Percentiles rank a stretch among this genome's conserved stretches.
Evolutionary conservation across 2,329 filamentous ascomycete species (phyloP).

Genomic region (Colletotrichum eleusines): DNA sequence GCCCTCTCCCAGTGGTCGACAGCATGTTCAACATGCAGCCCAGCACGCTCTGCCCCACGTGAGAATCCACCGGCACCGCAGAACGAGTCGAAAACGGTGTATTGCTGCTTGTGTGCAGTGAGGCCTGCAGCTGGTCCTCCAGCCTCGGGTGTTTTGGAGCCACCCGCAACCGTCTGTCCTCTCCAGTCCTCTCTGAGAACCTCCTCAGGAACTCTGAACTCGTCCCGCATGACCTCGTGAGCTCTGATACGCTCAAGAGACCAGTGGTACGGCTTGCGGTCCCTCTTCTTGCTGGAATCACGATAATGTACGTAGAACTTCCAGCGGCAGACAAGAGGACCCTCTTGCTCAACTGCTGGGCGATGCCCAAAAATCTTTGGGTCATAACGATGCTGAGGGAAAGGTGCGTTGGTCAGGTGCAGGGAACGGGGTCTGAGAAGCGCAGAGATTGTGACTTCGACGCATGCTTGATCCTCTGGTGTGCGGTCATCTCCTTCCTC

Average conservation of each 20-base stretch:
- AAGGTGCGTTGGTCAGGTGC: conserved; percentile 66
- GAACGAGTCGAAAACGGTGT: conserved; percentile 79
- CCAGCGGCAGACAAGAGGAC: conserved; percentile 66
- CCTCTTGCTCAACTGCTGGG: conserved; percentile 46
- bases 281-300: conserved; percentile 44
- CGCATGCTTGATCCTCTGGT: conserved; percentile 51
- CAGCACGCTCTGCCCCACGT: conserved; percentile 69
- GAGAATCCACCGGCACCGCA: conserved; percentile 80
- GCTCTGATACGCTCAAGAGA: conserved; percentile 50
- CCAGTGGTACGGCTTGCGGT: conserved; percentile 51
- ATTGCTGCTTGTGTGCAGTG: conserved; percentile 56
- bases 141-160: conserved; percentile 45
- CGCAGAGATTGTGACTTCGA: conserved; percentile 56
- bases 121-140: background rate
- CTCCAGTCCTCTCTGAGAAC: conserved; percentile 53
- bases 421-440: conserved; percentile 59
- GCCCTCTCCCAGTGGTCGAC: conserved; percentile 73
- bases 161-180: conserved; percentile 54
- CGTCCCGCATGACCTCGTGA: conserved; percentile 48
- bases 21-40: conserved; percentile 69
- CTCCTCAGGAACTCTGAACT: conserved; percentile 49
- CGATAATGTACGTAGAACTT: conserved; percentile 53
- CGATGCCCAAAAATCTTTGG: conserved; percentile 42
- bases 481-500: conserved; percentile 51
- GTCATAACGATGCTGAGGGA: conserved; percentile 53